Evolutionary conservation across 129 eudicot genomes (phyloP), one percentile per base, ranked within the genome.

Genomic region (Oenanthe sinensis): DNA sequence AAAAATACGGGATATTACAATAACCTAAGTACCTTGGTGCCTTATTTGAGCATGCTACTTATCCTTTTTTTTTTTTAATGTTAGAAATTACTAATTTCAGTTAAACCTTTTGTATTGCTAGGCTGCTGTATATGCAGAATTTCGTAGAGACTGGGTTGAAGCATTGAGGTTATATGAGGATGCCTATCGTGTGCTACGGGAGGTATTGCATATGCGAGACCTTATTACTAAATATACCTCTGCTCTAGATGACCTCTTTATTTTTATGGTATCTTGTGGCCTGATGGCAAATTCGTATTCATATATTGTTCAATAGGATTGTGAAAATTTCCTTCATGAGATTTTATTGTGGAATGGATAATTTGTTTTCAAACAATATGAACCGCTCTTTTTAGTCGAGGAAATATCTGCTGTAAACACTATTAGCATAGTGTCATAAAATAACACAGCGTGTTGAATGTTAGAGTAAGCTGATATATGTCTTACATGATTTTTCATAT

Each of bases 111-210:
- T 81, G 86, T 82, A 86, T 87, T 83, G 54, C 82, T 86, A 95
- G 99, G 99, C 87, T 88, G 97, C 99, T 82, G 89, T 95, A 75
- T 92, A 90, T 86, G 99, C 99, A 83, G 99, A 95, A 76, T 95
- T 91, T 82, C 86, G 97, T 49, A 90, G 97, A 82, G 99, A 95
- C 67, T 95, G 99, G 99, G 86, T 63, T 46, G 99, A 95, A 89
- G 99, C 97, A 83, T 81, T 86, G 77, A 90, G 86, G 84, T 72
- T 88, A 67, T 95, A 95, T 19, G 99, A 95, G 87, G 99, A 95
- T 86, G 97, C 92, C 58, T 95, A 95, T 81, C 96, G 91, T 79
- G 92, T 90, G 76, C 77, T 95, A 67, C 93, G 96, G 54, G 99
- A 95, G 99, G 99, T 95, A 88, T 83, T 67, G 49, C 6, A 60